These are phyloP conservation scores for Exophiala dermatitidis DNA, from an alignment of 2,329 filamentous ascomycete genomes.

Conservation along the genomic window DNA sequence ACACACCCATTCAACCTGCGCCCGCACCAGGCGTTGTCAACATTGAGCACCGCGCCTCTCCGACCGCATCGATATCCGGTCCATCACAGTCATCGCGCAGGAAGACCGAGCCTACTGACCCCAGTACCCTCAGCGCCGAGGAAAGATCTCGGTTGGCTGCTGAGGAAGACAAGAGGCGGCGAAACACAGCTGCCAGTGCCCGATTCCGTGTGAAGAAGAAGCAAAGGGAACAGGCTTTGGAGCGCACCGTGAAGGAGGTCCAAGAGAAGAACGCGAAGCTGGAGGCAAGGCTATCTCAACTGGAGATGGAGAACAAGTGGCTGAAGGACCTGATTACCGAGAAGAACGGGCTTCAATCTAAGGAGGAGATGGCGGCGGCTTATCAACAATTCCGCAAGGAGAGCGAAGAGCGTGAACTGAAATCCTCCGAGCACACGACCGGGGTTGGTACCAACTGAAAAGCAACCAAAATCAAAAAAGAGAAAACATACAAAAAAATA, in stretches of 20 bases:
- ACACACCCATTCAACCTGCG: slow-evolving; percentile 27
- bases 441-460: slow-evolving; percentile 28
- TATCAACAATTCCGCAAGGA: slow-evolving; percentile 37
- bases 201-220: slow-evolving; percentile 95
- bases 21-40: slow-evolving; percentile 16
- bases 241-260: slow-evolving; percentile 75
- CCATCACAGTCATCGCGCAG: not conserved
- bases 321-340: slow-evolving; percentile 72
- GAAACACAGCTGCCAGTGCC: slow-evolving; percentile 81
- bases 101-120: slow-evolving; percentile 14
- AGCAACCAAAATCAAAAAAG: slow-evolving; percentile 16
- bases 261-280: slow-evolving; percentile 68
- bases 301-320: slow-evolving; percentile 81
- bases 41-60: slow-evolving; percentile 11
- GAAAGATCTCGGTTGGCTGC: slow-evolving; percentile 66
- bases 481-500: not conserved
- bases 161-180: slow-evolving; percentile 82
- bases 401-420: slow-evolving; percentile 26
- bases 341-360: slow-evolving; percentile 57
- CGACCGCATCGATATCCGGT: not conserved
- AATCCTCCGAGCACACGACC: slow-evolving; percentile 24
- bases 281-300: slow-evolving; percentile 64
- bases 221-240: slow-evolving; percentile 81
- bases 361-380: slow-evolving; percentile 37
- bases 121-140: slow-evolving; percentile 49